Evolutionary conservation across 1,284 basidiomycete genomes (phyloP).

Genomic region (Tilletia walkeri): DNA sequence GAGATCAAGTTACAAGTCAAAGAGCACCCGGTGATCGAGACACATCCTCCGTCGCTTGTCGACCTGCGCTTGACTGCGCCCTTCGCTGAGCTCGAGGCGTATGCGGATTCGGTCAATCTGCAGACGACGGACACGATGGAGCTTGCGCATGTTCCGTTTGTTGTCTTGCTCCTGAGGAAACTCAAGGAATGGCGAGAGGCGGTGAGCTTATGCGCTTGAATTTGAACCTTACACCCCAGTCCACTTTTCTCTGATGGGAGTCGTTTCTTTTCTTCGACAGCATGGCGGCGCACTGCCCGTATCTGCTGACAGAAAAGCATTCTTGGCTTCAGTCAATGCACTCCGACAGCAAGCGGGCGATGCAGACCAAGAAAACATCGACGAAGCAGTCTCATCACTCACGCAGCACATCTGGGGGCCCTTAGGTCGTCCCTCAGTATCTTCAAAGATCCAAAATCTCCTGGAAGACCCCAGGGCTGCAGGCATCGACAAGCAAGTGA

Average conservation of each 20-base stretch:
- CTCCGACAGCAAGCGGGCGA: conserved; percentile 65
- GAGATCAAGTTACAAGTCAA: conserved; percentile 41
- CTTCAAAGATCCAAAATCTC: conserved; percentile 35
- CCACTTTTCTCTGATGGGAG: neutral
- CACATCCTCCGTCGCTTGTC: conserved; percentile 73
- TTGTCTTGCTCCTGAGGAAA: conserved; percentile 64
- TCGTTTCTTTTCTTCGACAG: conserved; percentile 55
- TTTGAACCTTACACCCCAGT: no score
- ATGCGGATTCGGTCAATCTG: conserved; percentile 34
- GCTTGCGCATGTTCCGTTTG: conserved; percentile 47
- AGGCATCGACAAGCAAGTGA: conserved; percentile 31
- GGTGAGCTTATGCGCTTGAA: conserved; percentile 58
- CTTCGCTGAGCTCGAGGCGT: conserved; percentile 65
- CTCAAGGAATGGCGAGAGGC: conserved; percentile 74
- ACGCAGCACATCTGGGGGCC: conserved; percentile 52
- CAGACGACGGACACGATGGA: conserved; percentile 39
- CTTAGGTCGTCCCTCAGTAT: conserved; percentile 26
- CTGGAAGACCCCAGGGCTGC: conserved; percentile 66
- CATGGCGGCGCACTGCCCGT: conserved; percentile 67
- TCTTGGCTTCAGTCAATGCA: conserved; percentile 69
- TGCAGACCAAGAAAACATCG: conserved; percentile 90
- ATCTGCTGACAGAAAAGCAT: conserved; percentile 67
- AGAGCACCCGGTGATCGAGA: conserved; percentile 73
- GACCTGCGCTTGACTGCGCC: conserved; percentile 79
- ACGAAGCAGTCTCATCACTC: conserved; percentile 57